phyloP scores from a whole-genome alignment of 179 eudicot genomes.

The Drosera spatulata region DNA sequence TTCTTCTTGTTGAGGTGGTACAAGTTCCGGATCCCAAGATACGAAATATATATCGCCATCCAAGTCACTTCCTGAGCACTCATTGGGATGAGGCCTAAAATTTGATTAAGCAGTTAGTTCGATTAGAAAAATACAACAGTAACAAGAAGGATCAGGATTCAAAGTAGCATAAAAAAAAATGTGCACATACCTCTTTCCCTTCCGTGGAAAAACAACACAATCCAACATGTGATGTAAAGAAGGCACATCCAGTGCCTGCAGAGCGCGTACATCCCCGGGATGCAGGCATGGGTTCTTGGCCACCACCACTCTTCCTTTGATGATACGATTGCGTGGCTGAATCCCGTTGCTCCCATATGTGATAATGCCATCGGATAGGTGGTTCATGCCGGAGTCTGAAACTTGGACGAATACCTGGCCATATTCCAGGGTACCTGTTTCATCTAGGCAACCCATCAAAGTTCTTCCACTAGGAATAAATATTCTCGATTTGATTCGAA shows the following conservation, averaged over 20 bases:
- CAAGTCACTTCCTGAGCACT: constrained; percentile 97
- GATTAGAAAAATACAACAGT: too few species aligned
- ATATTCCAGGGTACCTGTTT: constrained; percentile 58
- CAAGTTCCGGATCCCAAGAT: constrained; percentile 82
- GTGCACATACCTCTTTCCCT: constrained; percentile 55
- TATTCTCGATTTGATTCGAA: constrained; percentile 62
- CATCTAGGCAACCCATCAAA: constrained; percentile 96
- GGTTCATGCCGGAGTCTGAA: constrained; percentile 33
- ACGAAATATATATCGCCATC: constrained; percentile 96
- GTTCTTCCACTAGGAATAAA: constrained; percentile 63
- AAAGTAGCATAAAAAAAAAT: not conserved
- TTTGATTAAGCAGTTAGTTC: not conserved
- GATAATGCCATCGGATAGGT: constrained; percentile 19
- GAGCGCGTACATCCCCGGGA: constrained; percentile 88
- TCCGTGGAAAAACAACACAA: constrained; percentile 88
- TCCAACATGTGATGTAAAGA: constrained; percentile 84
- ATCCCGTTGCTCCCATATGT: constrained; percentile 9
- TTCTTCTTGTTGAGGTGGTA: constrained; percentile 41
- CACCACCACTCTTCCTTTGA: constrained; percentile 55
- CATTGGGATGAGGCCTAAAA: constrained; percentile 92
- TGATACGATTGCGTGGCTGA: constrained; percentile 14
- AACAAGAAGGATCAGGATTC: not conserved
- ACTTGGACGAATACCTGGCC: constrained; percentile 88
- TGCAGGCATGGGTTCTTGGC: constrained; percentile 97
- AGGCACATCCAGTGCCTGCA: constrained; percentile 65